These are phyloP conservation scores for Cladosporium oxysporum DNA, from an alignment of 2,329 filamentous ascomycete genomes.

Conservation along the genomic window DNA sequence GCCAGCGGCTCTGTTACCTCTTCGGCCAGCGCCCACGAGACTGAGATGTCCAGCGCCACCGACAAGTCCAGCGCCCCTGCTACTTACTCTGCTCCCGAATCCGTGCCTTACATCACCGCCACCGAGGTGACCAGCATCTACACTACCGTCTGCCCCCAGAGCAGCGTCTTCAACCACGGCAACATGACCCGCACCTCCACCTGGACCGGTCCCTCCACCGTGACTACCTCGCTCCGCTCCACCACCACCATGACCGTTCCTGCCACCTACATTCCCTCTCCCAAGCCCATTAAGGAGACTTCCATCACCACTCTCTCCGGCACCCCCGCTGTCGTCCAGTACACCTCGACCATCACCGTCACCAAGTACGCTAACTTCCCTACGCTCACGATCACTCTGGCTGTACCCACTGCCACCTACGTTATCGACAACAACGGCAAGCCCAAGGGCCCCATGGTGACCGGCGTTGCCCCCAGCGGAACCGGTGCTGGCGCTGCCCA, in stretches of 20 bases:
- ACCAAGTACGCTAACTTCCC: slow-evolving; percentile 21
- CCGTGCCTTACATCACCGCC: slow-evolving; percentile 21
- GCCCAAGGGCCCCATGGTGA: slow-evolving; percentile 12
- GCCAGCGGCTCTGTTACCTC: background rate
- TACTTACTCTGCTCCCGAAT: slow-evolving; percentile 21
- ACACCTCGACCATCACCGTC: slow-evolving; percentile 14
- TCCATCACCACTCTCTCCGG: slow-evolving; percentile 19
- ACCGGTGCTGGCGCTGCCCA: slow-evolving; percentile 9
- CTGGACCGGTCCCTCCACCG: slow-evolving; percentile 18
- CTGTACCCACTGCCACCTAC: slow-evolving; percentile 12
- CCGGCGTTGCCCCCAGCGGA: slow-evolving; percentile 12
- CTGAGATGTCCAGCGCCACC: background rate
- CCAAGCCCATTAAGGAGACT: slow-evolving; percentile 11
- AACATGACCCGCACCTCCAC: slow-evolving; percentile 17
- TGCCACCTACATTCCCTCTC: slow-evolving; percentile 17
- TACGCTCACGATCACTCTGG: slow-evolving; percentile 11
- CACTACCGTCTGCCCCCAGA: slow-evolving; percentile 23
- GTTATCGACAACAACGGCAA: background rate
- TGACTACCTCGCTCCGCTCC: slow-evolving; percentile 16
- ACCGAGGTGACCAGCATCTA: slow-evolving; percentile 21
- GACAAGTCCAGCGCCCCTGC: slow-evolving; percentile 19
- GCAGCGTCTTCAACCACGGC: slow-evolving; percentile 14
- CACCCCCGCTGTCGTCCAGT: slow-evolving; percentile 18
- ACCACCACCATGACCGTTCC: slow-evolving; percentile 10
- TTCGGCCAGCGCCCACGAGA: background rate